Evolutionary conservation across 441 rosid species (phyloP).

Genomic region (Erysimum pusillum): DNA sequence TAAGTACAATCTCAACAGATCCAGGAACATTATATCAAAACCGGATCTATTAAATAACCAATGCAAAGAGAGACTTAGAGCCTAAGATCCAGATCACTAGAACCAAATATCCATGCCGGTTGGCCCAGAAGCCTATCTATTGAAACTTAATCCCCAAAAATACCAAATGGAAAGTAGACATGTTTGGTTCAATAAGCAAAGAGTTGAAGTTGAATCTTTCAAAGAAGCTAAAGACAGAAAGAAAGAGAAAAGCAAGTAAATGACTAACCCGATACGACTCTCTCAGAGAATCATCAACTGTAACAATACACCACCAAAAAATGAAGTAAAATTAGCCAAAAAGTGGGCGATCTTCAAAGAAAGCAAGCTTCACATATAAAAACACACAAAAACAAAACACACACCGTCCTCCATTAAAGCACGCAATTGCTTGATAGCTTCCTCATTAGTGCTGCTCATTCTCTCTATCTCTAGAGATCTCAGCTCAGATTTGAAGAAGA

Average conservation of each 20-base stretch:
- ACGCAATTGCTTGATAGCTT: slow-evolving; percentile 76
- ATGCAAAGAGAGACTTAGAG: slow-evolving; percentile 15
- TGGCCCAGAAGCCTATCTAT: neutral
- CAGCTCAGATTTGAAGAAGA: slow-evolving; percentile 34
- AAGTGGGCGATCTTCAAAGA: slow-evolving; percentile 17
- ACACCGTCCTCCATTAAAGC: slow-evolving; percentile 76
- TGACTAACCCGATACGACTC: slow-evolving; percentile 74
- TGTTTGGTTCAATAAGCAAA: slow-evolving; percentile 28
- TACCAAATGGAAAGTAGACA: slow-evolving; percentile 11
- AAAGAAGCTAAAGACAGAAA: slow-evolving; percentile 29
- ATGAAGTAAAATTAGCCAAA: neutral
- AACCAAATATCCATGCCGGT: slow-evolving; percentile 5
- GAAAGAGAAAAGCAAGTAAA: neutral
- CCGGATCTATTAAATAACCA: neutral
- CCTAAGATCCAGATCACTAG: slow-evolving; percentile 28
- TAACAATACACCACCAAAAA: slow-evolving; percentile 32
- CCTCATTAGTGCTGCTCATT: slow-evolving; percentile 68
- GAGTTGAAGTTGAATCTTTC: slow-evolving; percentile 13
- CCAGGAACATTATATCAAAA: slow-evolving; percentile 23
- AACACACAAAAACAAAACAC: slow-evolving; percentile 38
- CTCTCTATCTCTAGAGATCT: slow-evolving; percentile 30
- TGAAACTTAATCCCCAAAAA: slow-evolving; percentile 18
- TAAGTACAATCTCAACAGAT: slow-evolving; percentile 31
- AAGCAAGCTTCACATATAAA: slow-evolving; percentile 22
- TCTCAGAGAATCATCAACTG: slow-evolving; percentile 83